Base-by-base conservation (phyloP, 306 rosid genomes). In the Coriaria nepalensis region DNA sequence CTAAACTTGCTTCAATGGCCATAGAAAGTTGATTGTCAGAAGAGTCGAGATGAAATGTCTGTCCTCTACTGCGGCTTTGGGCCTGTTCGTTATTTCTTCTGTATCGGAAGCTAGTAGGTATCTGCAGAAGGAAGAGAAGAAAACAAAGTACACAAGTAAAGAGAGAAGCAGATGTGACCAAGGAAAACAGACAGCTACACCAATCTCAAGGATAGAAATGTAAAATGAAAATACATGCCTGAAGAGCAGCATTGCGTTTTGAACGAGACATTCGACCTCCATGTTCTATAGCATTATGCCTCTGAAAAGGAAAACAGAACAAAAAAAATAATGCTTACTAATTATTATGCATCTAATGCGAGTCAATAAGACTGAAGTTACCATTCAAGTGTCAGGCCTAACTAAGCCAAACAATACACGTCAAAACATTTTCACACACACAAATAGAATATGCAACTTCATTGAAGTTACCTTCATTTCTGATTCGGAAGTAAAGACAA, bases 181-280 rank as follows among this genome's bases (percentile, higher is more conserved):
- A 36, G 32, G 10, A 10, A 4, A 34, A 12, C n/a, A 13, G 13
- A 7, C 40, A 50, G 38, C 5, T 43, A 29, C 14, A 48, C 29
- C 29, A 20, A 20, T 20, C 3, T 20, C 29, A 13, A 39, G 4
- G 8, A n/a, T n/a, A 54, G 8, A 20, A 47, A 2, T 11, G 9
- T n/a, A 47, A 11, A 41, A 44, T 15, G 40, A n/a, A 11, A 33
- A 39, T 48, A 39, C 51, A 36, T 53, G 35, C 98, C 94, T 85
- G 94, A 46, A 92, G 92, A 65, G 96, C 98, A 55, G 96, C 98
- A 65, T 82, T 85, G 14, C 96, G 96, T 77, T 79, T 75, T 0
- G 94, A 79, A 46, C 98, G 85, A 66, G 98, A 85, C 90, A 92
- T 75, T 7, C 78, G 80, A 54, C 98, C 98, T 46, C 93, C 98